Conservation (phyloP, 768 basidiomycete genomes). For the Collybia sp. region DNA sequence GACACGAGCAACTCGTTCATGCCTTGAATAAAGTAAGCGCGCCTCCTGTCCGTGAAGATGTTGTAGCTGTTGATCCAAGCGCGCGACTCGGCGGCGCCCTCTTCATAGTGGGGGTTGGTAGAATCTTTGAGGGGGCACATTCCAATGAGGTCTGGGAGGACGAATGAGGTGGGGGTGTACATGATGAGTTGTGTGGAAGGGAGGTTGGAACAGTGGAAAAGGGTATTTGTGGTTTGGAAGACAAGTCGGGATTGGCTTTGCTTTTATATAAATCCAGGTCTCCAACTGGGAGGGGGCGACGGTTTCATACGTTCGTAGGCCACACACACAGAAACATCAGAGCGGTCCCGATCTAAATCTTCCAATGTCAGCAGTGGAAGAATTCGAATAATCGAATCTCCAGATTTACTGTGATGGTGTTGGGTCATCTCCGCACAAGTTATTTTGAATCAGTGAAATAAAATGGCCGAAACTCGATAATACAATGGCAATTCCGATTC, state of each 20-base stretch:
- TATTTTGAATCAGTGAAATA: too few species aligned
- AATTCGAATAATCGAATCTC: slow-evolving; percentile 25
- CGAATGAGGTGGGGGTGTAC: slow-evolving; percentile 27
- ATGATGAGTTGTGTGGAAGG: slow-evolving; percentile 12
- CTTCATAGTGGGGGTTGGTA: slow-evolving; percentile 53
- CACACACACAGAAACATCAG: slow-evolving; percentile 17
- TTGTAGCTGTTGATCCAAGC: slow-evolving; percentile 60
- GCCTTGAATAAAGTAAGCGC: slow-evolving; percentile 58
- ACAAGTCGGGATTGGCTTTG: slow-evolving; percentile 6
- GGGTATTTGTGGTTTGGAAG: slow-evolving; percentile 6
- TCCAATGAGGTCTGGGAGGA: slow-evolving; percentile 53
- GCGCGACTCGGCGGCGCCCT: slow-evolving; percentile 51
- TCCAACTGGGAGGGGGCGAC: too few species aligned
- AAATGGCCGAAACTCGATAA: too few species aligned
- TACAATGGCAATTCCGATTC: too few species aligned
- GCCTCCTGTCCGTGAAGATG: slow-evolving; percentile 55
- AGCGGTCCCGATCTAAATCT: slow-evolving; percentile 29
- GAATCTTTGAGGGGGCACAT: slow-evolving; percentile 41
- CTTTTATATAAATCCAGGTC: slow-evolving; percentile 1
- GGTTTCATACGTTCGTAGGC: too few species aligned
- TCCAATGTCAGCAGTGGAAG: slow-evolving; percentile 9
- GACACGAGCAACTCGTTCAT: slow-evolving; percentile 59
- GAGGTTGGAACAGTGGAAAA: slow-evolving; percentile 5
- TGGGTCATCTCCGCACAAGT: too few species aligned
- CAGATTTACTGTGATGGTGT: slow-evolving; percentile 26